Conservation (phyloP, 805 yeast species). For the Wickerhamiella cacticola region DNA sequence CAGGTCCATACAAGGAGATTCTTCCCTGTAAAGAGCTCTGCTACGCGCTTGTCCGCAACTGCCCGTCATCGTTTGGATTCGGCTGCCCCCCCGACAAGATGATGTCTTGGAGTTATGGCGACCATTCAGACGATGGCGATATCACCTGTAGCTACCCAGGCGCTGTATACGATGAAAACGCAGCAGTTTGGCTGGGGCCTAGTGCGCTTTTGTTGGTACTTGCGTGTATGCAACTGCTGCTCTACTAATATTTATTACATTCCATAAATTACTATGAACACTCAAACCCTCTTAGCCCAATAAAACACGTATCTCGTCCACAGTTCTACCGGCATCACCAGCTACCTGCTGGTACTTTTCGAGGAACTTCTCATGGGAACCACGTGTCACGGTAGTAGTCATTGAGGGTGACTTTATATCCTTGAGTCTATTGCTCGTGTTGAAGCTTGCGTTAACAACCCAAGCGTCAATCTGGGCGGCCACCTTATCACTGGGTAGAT, state of each 20-base stretch:
- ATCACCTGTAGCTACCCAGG: conserved; percentile 31
- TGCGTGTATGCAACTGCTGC: background rate
- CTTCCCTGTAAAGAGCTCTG: conserved; percentile 81
- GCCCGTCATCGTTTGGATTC: conserved; percentile 70
- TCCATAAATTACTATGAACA: background rate
- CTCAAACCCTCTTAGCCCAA: background rate
- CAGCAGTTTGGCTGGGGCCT: background rate
- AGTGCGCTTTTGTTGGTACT: background rate
- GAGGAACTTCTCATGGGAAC: conserved; percentile 1
- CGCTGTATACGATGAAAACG: conserved; percentile 24
- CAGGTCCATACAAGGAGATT: conserved; percentile 61
- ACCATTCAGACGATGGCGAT: conserved; percentile 24
- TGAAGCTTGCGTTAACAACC: conserved; percentile 20
- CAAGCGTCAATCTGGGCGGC: conserved; percentile 25
- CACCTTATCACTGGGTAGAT: conserved; percentile 8
- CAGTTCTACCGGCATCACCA: background rate
- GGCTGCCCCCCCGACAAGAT: conserved; percentile 45
- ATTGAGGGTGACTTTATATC: conserved; percentile 6
- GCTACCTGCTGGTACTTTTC: background rate
- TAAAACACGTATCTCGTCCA: conserved; percentile 2
- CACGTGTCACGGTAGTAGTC: background rate
- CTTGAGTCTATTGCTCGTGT: background rate
- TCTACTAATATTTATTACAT: background rate
- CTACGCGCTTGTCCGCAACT: conserved; percentile 62
- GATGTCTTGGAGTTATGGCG: conserved; percentile 24